Base-by-base conservation (phyloP, 2,329 filamentous ascomycete genomes). In the Colletotrichum theobromicola region DNA sequence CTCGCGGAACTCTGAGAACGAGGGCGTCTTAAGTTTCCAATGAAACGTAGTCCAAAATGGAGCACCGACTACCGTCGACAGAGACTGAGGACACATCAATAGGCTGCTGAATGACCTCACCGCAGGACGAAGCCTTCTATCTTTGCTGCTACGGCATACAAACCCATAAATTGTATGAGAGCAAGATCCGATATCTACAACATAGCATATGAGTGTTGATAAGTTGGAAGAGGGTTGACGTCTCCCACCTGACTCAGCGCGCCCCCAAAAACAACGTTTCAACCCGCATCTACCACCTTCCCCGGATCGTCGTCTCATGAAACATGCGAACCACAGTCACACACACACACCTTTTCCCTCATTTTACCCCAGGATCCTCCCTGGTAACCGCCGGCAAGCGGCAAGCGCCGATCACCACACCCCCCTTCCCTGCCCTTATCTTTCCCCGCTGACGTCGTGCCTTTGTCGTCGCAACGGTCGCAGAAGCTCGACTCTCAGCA, bases 221-320 rank as follows among this genome's bases (percentile, higher is more conserved):
- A 50, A 18, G 7, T n/a, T 21, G 42, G 18, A 50, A 4, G 16
- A 50, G 10, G 7, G 4, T n/a, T 15, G 21, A 53, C 35, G 18
- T 24, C 9, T 1, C 16, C 15, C 15, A 30, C 42, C 42, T 66
- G 63, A 66, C 63, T 66, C 63, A 66, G 63, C 63, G 53, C 10
- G 50, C 42, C 42, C 24, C 26, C 21, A 18, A 21, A 28, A 55
- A 55, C 42, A 67, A 67, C 64, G 64, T 67, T 67, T 67, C 64
- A 37, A 67, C 46, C 28, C 28, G 30, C 46, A 67, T 57, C 30
- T 50, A 10, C 46, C 57, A 57, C 64, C 50, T 37, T 58, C 64
- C 64, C 64, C 64, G 37, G 50, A 57, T 35, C 21, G 30, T 57
- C 64, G 50, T 37, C 64, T 67, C 53, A 67, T 67, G 64, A 67